Evolutionary conservation across 306 rosid species (phyloP).

Genomic region (Carpinus viminea): DNA sequence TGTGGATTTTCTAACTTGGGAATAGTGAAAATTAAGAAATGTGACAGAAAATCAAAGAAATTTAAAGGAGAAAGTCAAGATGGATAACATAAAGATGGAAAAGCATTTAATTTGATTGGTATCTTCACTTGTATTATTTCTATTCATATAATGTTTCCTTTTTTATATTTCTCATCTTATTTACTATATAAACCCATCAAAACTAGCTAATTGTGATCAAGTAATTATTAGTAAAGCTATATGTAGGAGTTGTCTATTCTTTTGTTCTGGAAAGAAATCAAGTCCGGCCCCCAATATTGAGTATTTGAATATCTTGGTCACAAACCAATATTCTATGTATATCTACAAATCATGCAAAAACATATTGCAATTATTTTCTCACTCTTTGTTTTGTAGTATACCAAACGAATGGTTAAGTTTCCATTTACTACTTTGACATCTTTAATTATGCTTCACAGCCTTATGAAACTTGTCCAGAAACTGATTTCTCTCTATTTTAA

Average conservation of each 20-base stretch:
- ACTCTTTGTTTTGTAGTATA: background rate
- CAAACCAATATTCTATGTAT: background rate
- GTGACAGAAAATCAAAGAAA: background rate
- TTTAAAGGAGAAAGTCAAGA: too few relatives aligned
- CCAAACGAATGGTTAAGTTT: slow-evolving; percentile 29
- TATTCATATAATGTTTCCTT: background rate
- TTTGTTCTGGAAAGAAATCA: background rate
- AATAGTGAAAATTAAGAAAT: too few relatives aligned
- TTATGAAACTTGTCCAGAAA: background rate
- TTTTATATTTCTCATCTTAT: too few relatives aligned
- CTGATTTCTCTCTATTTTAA: background rate
- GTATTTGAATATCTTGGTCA: background rate
- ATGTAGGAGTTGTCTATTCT: background rate
- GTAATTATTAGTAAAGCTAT: background rate
- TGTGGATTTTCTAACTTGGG: too few relatives aligned
- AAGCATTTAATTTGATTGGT: slow-evolving; percentile 6
- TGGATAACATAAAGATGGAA: slow-evolving; percentile 1
- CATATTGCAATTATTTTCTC: background rate
- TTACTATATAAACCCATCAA: background rate
- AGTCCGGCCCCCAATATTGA: background rate
- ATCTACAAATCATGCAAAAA: background rate
- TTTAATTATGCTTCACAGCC: slow-evolving; percentile 1
- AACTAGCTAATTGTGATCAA: background rate
- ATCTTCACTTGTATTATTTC: background rate
- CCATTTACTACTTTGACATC: slow-evolving; percentile 11